Evolutionary conservation across 1,284 basidiomycete genomes (phyloP), one percentile per base, ranked within the genome.

Genomic region (Violaceomyces palustris): DNA sequence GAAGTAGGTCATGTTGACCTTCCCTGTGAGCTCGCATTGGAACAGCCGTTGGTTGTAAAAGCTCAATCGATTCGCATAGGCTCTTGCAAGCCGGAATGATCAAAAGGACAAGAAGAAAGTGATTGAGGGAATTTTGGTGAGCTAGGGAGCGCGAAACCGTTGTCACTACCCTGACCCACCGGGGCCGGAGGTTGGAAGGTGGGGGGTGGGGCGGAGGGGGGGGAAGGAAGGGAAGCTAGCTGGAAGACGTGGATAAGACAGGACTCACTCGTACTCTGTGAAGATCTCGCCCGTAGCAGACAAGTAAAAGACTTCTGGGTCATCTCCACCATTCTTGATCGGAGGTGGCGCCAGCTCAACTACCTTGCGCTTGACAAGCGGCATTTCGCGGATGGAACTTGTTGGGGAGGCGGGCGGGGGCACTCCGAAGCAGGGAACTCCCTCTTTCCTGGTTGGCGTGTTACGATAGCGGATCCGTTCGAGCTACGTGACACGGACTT

Each of bases 1-100:
- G 74, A 94, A 94, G 77, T 90, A 98, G 76, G 89, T 86, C 43
- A 98, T 80, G 42, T 85, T 84, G 62, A 87, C 87, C 78, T 88
- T 93, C 73, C 90, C 90, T 29, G 88, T 91, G 63, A 92, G 88
- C 78, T 93, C 88, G 74, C 89, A 91, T 70, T 91, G 88, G 76
- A 94, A 93, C 72, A 90, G 85, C 67, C 88, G 89, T 61, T 88
- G 82, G 54, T 85, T 82, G 77, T 94, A 94, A 78, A 94, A 97
- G 49, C 86, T 86, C 79, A 93, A 86, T 53, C 93, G 84, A 25
- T 86, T 82, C 19, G 86, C 83, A 77, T 93, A 97, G 10, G 87
- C 82, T 69, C 90, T 94, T 73, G 15, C 31, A 29, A 35, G 22
- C 28, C 6, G 19, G 7, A 30, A 23, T 15, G 36, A 24, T 27